Evolutionary conservation across 176 grass and related monocot species (phyloP).

Genomic region (Oryza nivara): DNA sequence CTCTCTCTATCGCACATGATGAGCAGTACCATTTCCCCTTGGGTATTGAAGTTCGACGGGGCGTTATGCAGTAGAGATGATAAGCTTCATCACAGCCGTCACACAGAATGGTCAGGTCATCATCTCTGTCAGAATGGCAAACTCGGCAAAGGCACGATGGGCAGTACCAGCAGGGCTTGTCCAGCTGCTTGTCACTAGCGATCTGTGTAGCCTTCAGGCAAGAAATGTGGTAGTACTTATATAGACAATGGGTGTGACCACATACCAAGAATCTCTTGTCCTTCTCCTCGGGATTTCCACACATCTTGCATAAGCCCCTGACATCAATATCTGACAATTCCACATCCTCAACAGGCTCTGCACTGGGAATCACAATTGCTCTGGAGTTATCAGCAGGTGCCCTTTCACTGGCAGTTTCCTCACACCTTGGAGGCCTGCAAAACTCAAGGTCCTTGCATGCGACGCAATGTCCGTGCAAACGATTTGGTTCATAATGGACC

Average conservation of each 20-base stretch:
- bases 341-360: slow-evolving; percentile 26
- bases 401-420: slow-evolving; percentile 19
- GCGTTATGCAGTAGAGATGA: slow-evolving; percentile 86
- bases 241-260: slow-evolving; percentile 66
- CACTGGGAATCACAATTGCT: slow-evolving; percentile 35
- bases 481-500: slow-evolving; percentile 11
- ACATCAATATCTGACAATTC: slow-evolving; percentile 41
- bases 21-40: slow-evolving; percentile 83
- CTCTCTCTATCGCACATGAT: slow-evolving; percentile 56
- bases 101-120: slow-evolving; percentile 76
- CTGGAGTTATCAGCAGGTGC: slow-evolving; percentile 42
- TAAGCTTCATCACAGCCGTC: slow-evolving; percentile 86
- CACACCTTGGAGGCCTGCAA: slow-evolving; percentile 24
- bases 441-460: slow-evolving; percentile 53
- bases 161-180: slow-evolving; percentile 73
- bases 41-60: slow-evolving; percentile 60
- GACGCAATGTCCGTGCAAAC: slow-evolving; percentile 55
- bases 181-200: slow-evolving; percentile 44
- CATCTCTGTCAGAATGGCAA: slow-evolving; percentile 76
- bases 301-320: slow-evolving; percentile 71
- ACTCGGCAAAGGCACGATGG: slow-evolving; percentile 84
- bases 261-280: slow-evolving; percentile 79
- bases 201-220: slow-evolving; percentile 73
- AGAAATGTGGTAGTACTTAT: slow-evolving; percentile 80
- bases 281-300: slow-evolving; percentile 67